A percentile compares a stretch with the other conserved stretches of the same genome.
These are phyloP conservation scores for Aureobasidium sp. DNA, from an alignment of 2,329 filamentous ascomycete genomes.

Conservation along the genomic window DNA sequence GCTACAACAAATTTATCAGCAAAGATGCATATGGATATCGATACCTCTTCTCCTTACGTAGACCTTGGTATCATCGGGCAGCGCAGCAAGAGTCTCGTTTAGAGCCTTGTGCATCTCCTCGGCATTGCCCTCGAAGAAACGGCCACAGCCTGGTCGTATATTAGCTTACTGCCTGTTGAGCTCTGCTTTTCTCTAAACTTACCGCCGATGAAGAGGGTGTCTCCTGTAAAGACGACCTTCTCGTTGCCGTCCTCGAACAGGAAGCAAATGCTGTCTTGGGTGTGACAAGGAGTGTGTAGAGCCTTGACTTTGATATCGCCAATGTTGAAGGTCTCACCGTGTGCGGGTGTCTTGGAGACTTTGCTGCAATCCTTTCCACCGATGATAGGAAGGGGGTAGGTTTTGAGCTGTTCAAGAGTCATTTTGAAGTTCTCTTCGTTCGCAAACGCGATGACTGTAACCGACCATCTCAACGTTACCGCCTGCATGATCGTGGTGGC, in stretches of 20 bases:
- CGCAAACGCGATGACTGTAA: not conserved
- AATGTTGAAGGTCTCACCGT: conserved; percentile 72
- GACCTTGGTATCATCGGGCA: conserved; percentile 87
- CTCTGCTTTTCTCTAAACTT: conserved; percentile 18
- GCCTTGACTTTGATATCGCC: conserved; percentile 76
- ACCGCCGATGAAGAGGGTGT: conserved; percentile 93
- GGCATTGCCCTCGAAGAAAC: conserved; percentile 88
- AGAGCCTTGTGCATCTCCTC: conserved; percentile 88
- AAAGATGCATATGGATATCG: not conserved
- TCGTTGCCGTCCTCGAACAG: conserved; percentile 73
- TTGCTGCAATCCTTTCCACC: conserved; percentile 79
- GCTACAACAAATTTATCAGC: conserved; percentile 41
- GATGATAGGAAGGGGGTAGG: conserved; percentile 64
- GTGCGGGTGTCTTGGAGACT: conserved; percentile 66
- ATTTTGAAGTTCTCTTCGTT: not conserved
- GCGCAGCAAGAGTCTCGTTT: conserved; percentile 69
- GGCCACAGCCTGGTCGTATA: conserved; percentile 64
- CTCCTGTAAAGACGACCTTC: conserved; percentile 84
- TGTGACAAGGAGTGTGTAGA: conserved; percentile 95
- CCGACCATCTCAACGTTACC: conserved; percentile 76
- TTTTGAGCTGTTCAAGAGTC: conserved; percentile 40
- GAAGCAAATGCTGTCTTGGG: conserved; percentile 96
- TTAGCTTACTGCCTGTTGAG: not conserved
- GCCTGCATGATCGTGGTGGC: conserved; percentile 89
- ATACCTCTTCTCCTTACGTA: conserved; percentile 53